Evolutionary conservation across 805 yeast genomes (phyloP), one percentile per base, ranked within the genome.

Genomic region (Yarrowia porcina): DNA sequence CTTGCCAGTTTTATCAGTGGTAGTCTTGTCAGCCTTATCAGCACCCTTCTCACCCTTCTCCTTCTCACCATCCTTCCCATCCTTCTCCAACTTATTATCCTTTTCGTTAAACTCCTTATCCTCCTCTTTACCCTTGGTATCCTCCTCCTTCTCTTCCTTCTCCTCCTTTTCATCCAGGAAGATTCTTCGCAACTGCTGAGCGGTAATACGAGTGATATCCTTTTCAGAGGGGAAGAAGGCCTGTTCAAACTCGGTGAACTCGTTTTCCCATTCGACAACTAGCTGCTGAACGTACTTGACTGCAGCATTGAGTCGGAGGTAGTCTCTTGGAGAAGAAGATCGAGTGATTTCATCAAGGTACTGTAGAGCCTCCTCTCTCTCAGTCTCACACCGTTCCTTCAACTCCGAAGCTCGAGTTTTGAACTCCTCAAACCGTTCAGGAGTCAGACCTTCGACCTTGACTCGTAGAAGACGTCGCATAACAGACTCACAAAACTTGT

Each of bases 141-240:
- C 45, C 59, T 67, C 62, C 57, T 62, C 47, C 69, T 67, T 68
- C 62, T 69, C 47, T 17, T 67, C 65, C 27, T 69, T 71, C 10
- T 66, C 67, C 30, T 70, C 65, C 12, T 39, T 77, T 74, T 63
- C 79, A 63, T 85, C 91, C 69, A 83, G 74, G 67, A 93, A 85
- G 54, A 92, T 79, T 67, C 86, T 88, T 65, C 86, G 84, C 69
- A 93, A 76, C 71, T 93, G 98, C 68, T 87, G 86, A 4, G 96
- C 88, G 1, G 99, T 92, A 45, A 94, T 89, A 66, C 90, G 80
- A 5, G 96, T 86, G 67, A 94, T 89, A 79, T 94, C 99, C 69
- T 87, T 89, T 72, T 94, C 98, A 9, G 96, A 85, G 1, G 98
- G 98, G 65, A 93, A 80, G 70, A 82, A 94, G 20, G 80, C 80